Evolutionary conservation across 495 filamentous ascomycete genomes (phyloP), one percentile per base, ranked within the genome.

Genomic region (Tuber umbilicatum): DNA sequence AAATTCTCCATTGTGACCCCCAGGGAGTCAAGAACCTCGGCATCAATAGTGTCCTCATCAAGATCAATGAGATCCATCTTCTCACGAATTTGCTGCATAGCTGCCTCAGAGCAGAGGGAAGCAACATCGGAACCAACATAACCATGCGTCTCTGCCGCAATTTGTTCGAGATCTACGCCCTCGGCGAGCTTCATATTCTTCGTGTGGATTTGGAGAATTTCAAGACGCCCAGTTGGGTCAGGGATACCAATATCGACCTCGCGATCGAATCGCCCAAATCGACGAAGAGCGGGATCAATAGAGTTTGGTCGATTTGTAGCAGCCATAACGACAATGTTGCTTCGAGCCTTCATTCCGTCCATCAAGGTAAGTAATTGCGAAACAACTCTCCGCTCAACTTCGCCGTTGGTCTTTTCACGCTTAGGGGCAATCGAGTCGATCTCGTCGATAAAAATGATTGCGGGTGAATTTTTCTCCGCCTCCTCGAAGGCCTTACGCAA

Each of bases 21-120:
- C 67, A 99, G 90, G 41, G 95, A 97, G 85, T 99, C 96, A 70
- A 99, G 88, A 55, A 99, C 96, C 86, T 99, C 95, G 70, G 95
- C 96, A 83, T 99, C 95, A 75, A 99, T 98, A 70, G 95, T 99
- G 80, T 99, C 95, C 85, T 99, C 95, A 79, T 99, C 96, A 60
- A 99, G 89, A 84, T 99, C 95, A 78, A 99, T 99, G 77, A 99
- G 90, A 84, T 99, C 95, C 95, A 99, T 99, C 91, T 99, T 99
- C 87, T 99, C 95, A 86, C 95, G 93, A 83, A 99, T 99, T 86
- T 98, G 96, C 85, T 99, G 96, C 95, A 99, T 98, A 73, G 95
- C 95, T 84, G 96, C 95, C 85, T 99, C 95, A 17, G 95, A 98
- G 86, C 95, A 99, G 74, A 99, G 91, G n/a, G 95, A 97, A 55